Conservation (phyloP, 345 rosid genomes). For the Syzygium oleosum region DNA sequence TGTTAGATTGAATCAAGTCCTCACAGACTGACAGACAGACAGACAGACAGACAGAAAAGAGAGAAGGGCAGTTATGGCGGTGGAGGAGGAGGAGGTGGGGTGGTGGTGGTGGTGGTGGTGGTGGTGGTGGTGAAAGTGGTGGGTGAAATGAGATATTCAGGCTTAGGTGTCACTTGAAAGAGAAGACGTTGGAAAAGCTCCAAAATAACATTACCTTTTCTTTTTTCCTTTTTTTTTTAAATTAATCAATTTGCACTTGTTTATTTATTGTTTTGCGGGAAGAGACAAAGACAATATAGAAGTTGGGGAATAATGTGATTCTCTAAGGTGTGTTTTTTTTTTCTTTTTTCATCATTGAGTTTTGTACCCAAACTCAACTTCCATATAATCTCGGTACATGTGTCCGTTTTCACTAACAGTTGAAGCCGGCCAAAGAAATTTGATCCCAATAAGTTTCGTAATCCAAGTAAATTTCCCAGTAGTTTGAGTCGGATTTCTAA, state of each 20-base stretch:
- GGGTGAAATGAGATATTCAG: conserved; percentile 17
- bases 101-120: background rate
- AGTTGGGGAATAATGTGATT: background rate
- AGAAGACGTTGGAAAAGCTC: background rate
- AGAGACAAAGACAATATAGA: background rate
- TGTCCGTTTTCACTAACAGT: background rate
- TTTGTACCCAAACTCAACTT: background rate
- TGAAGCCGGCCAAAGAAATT: background rate
- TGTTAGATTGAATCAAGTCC: background rate
- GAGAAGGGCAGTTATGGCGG: background rate
- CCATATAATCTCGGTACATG: background rate
- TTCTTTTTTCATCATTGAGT: background rate
- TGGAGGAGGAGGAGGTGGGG: conserved; percentile 1
- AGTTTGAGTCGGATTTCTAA: background rate
- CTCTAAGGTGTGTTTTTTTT: background rate
- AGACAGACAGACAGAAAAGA: background rate
- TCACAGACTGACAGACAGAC: background rate
- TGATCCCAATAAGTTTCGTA: background rate
- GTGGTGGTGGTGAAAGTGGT: conserved; percentile 11
- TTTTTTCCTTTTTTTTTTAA: background rate
- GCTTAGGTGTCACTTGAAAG: conserved; percentile 6
- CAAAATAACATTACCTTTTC: background rate
- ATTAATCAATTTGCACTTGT: background rate
- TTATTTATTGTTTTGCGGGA: background rate
- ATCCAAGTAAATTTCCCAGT: background rate